Evolutionary conservation across 768 basidiomycete genomes (phyloP).

Genomic region (Zangia roseola): DNA sequence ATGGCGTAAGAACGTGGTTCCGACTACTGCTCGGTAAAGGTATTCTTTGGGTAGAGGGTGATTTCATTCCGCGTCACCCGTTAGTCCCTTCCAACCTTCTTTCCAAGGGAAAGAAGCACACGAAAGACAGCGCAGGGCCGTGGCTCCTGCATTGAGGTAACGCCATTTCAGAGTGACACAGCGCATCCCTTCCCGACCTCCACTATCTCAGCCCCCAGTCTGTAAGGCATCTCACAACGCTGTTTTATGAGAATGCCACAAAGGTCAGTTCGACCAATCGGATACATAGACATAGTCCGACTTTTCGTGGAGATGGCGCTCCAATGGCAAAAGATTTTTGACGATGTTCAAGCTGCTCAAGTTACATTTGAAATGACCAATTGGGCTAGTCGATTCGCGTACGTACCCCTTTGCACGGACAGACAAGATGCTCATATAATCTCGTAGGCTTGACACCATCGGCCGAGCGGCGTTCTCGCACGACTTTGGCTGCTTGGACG

Average conservation of each 20-base stretch:
- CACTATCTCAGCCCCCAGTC: conserved; percentile 43
- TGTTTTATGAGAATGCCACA: conserved; percentile 57
- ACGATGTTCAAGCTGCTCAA: conserved; percentile 38
- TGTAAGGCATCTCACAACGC: conserved; percentile 47
- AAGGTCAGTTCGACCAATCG: conserved; percentile 24
- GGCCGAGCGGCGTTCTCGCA: conserved; percentile 63
- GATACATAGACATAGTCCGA: background rate
- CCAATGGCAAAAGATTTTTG: conserved; percentile 50
- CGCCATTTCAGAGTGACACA: background rate
- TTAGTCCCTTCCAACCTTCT: conserved; percentile 1
- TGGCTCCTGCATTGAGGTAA: conserved; percentile 61
- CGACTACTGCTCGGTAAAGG: conserved; percentile 59
- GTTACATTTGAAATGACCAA: conserved; percentile 53
- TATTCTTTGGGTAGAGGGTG: conserved; percentile 67
- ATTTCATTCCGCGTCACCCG: conserved; percentile 3
- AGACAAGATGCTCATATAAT: background rate
- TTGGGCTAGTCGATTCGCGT: conserved; percentile 65
- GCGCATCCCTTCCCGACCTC: background rate
- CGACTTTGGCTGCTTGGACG: conserved; percentile 57
- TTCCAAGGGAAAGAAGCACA: conserved; percentile 52
- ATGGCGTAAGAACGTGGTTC: conserved; percentile 65
- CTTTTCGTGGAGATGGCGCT: conserved; percentile 36
- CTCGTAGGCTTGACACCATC: conserved; percentile 53
- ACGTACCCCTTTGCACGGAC: conserved; percentile 22
- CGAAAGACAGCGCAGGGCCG: conserved; percentile 49